A percentile compares a stretch with the other conserved stretches of the same genome.
Conservation (phyloP, 1,139 yeast species). For the Nakaseomyces sp. region DNA sequence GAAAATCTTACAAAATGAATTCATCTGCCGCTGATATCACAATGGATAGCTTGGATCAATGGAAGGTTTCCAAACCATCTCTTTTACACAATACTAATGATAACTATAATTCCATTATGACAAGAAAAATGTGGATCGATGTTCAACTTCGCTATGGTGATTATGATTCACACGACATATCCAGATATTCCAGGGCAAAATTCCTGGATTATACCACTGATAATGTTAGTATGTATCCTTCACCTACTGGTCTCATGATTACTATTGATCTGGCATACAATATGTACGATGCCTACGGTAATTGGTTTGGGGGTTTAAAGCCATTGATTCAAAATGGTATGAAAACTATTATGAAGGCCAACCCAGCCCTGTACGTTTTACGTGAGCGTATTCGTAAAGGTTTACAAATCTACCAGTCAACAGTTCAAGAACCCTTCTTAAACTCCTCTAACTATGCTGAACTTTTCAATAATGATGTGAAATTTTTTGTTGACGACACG, state of each 20-base stretch:
- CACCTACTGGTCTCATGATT: slow-evolving; percentile 85
- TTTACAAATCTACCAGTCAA: slow-evolving; percentile 84
- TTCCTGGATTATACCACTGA: slow-evolving; percentile 89
- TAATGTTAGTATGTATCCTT: slow-evolving; percentile 76
- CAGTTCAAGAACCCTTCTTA: slow-evolving; percentile 85
- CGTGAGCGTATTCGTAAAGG: slow-evolving; percentile 94
- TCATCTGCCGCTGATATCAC: slow-evolving; percentile 91
- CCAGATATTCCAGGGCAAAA: slow-evolving; percentile 88
- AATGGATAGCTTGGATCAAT: slow-evolving; percentile 62
- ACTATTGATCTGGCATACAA: slow-evolving; percentile 93
- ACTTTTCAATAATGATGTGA: slow-evolving; percentile 73
- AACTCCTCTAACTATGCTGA: slow-evolving; percentile 88
- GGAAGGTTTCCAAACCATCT: slow-evolving; percentile 84
- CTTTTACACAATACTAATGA: slow-evolving; percentile 58
- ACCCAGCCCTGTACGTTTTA: slow-evolving; percentile 85
- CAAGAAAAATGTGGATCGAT: slow-evolving; percentile 86
- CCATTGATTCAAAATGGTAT: slow-evolving; percentile 84
- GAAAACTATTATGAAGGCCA: slow-evolving; percentile 89
- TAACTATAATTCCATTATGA: slow-evolving; percentile 36
- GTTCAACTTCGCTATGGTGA: slow-evolving; percentile 94
- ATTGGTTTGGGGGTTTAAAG: slow-evolving; percentile 94
- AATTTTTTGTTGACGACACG: slow-evolving; percentile 82
- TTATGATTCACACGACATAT: slow-evolving; percentile 93
- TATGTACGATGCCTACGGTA: slow-evolving; percentile 93
- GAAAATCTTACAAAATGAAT: slow-evolving; percentile 96